These are phyloP conservation scores for Lipomyces yamanashiensis DNA, from an alignment of 805 yeast species.

Conservation along the genomic window DNA sequence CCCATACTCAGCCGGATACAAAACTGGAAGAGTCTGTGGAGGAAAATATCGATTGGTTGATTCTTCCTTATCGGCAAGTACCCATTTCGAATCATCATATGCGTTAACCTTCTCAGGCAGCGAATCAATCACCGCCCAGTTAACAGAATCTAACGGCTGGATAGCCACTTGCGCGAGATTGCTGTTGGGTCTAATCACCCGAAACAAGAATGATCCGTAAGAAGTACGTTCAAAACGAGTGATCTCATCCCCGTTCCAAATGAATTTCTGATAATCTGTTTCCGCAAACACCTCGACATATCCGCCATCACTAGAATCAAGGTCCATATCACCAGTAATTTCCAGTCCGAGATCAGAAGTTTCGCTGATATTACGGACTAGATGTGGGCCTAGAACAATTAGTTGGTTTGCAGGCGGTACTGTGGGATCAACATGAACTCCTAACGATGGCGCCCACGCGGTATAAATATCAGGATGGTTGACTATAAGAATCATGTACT, in stretches of 20 bases:
- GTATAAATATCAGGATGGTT: conserved; percentile 25
- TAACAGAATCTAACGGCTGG: conserved; percentile 12
- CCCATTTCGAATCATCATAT: conserved; percentile 31
- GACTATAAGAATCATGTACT: conserved; percentile 18
- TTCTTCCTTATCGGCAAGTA: conserved; percentile 14
- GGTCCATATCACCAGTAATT: conserved; percentile 25
- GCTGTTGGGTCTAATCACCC: conserved; percentile 15
- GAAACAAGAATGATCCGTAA: conserved; percentile 22
- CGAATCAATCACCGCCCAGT: conserved; percentile 22
- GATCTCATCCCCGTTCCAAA: conserved; percentile 24
- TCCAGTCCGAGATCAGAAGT: conserved; percentile 3
- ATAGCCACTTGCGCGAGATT: conserved; percentile 21
- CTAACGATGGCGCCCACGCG: conserved; percentile 30
- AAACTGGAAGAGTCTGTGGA: conserved; percentile 25
- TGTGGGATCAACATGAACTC: conserved; percentile 16
- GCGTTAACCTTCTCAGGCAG: conserved; percentile 15
- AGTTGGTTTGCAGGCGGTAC: conserved; percentile 16
- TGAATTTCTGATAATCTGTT: conserved; percentile 6
- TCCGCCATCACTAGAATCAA: conserved; percentile 15
- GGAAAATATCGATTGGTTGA: conserved; percentile 21
- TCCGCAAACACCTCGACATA: conserved; percentile 26
- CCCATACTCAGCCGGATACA: conserved; percentile 32
- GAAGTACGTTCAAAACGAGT: conserved; percentile 2
- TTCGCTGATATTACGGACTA: conserved; percentile 26
- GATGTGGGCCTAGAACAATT: conserved; percentile 28